Evolutionary conservation across 1,139 yeast genomes (phyloP), one percentile per base, ranked within the genome.

Genomic region (Pichia sp.): DNA sequence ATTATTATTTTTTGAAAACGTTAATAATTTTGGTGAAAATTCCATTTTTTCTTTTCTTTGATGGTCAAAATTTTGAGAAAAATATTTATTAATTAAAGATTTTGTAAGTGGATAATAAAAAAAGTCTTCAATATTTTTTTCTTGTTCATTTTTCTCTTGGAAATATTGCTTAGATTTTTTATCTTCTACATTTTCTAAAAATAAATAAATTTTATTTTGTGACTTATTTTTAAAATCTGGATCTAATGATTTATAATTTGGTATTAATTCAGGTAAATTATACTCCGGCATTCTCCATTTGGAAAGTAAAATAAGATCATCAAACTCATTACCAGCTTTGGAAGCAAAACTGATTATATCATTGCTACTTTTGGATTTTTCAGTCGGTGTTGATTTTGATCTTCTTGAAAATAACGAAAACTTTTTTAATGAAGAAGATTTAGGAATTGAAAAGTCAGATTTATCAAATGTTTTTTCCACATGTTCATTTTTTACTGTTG

Each of bases 101-200:
- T 38, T 44, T 5, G 47, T 18, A 28, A 27, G 44, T 9, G 50
- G 50, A 34, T 44, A 47, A 36, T 47, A 41, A 30, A 44, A 25
- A 18, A 47, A 11, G 8, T 41, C 41, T 27, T 43, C 49, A 26
- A 40, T 38, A 39, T 46, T 45, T 30, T 41, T 31, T 4, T 26
- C n/a, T 33, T 41, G 36, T 32, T 35, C 27, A 3, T 18, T 31
- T 43, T 37, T 32, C 10, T 11, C 4, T 37, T 32, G 32, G 32
- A 32, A 36, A 27, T 10, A 11, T 4, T 27, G 27, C 9, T 35
- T 35, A 8, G 37, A 25, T 8, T 27, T 36, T 1, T 36, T 28
- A 11, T 26, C 18, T 5, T 36, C 35, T 7, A 34, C 25, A 18
- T 25, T 11, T 18, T 35, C 31, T 18, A 26, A 36, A 40, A 45